Conservation (phyloP, 352 stramenopile genomes). For the Thalassiosira ordinaria region DNA sequence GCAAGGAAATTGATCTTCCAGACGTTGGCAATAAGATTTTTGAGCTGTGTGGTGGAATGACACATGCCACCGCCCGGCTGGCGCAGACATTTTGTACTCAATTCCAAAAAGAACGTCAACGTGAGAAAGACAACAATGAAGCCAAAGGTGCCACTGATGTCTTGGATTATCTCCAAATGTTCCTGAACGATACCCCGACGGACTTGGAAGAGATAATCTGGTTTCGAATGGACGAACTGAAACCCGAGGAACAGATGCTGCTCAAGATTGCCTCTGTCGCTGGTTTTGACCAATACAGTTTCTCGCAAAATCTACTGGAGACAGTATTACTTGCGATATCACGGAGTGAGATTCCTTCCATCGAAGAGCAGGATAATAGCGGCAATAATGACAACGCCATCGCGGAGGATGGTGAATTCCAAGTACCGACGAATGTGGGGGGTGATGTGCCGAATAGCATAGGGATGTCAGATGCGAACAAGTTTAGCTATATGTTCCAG, state of each 20-base stretch:
- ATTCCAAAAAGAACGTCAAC: constrained; percentile 23
- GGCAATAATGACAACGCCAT: no score
- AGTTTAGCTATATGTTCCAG: constrained; percentile 48
- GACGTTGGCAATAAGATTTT: constrained; percentile 38
- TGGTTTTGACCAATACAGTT: constrained; percentile 49
- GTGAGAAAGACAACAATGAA: no score
- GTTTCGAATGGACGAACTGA: constrained; percentile 40
- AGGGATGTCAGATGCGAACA: constrained; percentile 11
- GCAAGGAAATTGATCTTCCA: constrained; percentile 12
- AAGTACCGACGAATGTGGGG: constrained; percentile 24
- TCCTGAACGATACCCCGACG: constrained; percentile 29
- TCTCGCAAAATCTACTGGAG: constrained; percentile 46
- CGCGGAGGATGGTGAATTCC: no score
- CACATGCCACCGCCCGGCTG: constrained; percentile 26
- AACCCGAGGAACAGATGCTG: constrained; percentile 44
- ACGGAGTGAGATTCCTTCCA: constrained; percentile 9
- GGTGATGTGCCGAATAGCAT: constrained; percentile 24
- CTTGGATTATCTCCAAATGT: constrained; percentile 15
- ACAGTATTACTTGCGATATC: constrained; percentile 33
- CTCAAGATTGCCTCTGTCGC: constrained; percentile 44
- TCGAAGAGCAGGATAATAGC: constrained; percentile 4
- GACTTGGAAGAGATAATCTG: constrained; percentile 35
- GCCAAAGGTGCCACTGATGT: no score
- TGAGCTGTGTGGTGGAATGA: constrained; percentile 28
- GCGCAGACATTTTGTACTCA: constrained; percentile 29